phyloP scores from a whole-genome alignment of 352 stramenopile genomes.

The Pythium dissotocum region DNA sequence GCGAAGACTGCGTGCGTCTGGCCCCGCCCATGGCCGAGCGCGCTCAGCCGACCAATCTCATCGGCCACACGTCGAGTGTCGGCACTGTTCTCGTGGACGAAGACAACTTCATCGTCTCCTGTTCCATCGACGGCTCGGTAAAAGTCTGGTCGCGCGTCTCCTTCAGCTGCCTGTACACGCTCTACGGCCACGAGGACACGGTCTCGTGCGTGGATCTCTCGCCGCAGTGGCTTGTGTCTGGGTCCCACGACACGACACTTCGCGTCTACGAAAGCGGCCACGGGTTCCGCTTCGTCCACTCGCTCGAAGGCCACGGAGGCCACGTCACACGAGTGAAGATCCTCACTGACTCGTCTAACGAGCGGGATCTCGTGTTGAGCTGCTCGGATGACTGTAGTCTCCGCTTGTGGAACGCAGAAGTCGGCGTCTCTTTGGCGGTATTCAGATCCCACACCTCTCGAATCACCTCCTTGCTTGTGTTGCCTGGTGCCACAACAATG shows the following conservation, averaged over 20 bases:
- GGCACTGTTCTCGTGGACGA: slow-evolving; percentile 51
- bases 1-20: slow-evolving; percentile 5
- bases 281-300: slow-evolving; percentile 43
- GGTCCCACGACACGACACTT: slow-evolving; percentile 64
- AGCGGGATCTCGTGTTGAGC: slow-evolving; percentile 40
- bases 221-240: slow-evolving; percentile 61
- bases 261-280: slow-evolving; percentile 47
- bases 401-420: slow-evolving; percentile 55
- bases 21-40: slow-evolving; percentile 17
- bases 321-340: slow-evolving; percentile 63
- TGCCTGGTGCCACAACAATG: background rate
- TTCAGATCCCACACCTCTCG: slow-evolving; percentile 46
- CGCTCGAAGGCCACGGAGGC: slow-evolving; percentile 48
- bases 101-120: slow-evolving; percentile 63
- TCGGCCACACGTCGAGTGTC: slow-evolving; percentile 65
- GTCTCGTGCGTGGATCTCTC: slow-evolving; percentile 59
- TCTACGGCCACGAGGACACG: slow-evolving; percentile 65
- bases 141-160: slow-evolving; percentile 68
- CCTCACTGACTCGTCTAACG: background rate
- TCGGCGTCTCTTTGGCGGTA: slow-evolving; percentile 40
- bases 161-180: slow-evolving; percentile 56
- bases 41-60: slow-evolving; percentile 41
- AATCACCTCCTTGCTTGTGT: slow-evolving; percentile 47
- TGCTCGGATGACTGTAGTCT: slow-evolving; percentile 64
- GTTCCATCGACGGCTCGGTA: slow-evolving; percentile 64